These are phyloP conservation scores for Graphium sp. DNA, from an alignment of 2,329 filamentous ascomycete genomes.

Conservation along the genomic window DNA sequence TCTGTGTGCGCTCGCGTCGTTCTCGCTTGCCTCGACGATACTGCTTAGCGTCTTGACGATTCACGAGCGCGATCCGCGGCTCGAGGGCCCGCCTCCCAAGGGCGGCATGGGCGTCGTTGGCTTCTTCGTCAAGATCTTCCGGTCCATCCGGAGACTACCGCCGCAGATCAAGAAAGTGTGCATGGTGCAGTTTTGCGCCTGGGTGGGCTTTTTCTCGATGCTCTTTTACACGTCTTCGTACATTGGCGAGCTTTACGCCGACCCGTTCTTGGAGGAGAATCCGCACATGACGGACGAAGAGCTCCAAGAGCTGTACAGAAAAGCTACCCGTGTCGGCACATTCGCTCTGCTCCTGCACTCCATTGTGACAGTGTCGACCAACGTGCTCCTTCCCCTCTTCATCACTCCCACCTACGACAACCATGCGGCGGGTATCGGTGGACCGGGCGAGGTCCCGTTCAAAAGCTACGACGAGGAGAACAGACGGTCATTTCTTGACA, in stretches of 20 bases:
- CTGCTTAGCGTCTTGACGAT: constrained; percentile 53
- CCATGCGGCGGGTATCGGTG: constrained; percentile 8
- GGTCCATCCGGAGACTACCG: constrained; percentile 62
- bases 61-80: constrained; percentile 63
- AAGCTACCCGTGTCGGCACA: constrained; percentile 72
- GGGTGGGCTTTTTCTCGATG: constrained; percentile 93
- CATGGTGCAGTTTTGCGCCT: constrained; percentile 67
- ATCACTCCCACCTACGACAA: constrained; percentile 64
- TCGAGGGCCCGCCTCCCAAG: constrained; percentile 44
- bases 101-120: constrained; percentile 38
- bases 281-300: constrained; percentile 62
- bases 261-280: constrained; percentile 62
- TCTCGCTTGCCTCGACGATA: constrained; percentile 55
- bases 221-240: constrained; percentile 93
- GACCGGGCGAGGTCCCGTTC: constrained; percentile 15
- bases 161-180: constrained; percentile 73
- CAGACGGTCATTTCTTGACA: constrained; percentile 27
- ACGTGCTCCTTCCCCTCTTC: constrained; percentile 71
- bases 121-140: constrained; percentile 68
- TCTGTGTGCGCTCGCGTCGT: constrained; percentile 68
- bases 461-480: constrained; percentile 3
- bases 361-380: constrained; percentile 65
- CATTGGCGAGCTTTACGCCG: constrained; percentile 81
- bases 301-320: constrained; percentile 66
- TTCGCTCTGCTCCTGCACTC: constrained; percentile 83